Evolutionary conservation across 2,329 filamentous ascomycete genomes (phyloP).

Genomic region (Zasmidium angulare): DNA sequence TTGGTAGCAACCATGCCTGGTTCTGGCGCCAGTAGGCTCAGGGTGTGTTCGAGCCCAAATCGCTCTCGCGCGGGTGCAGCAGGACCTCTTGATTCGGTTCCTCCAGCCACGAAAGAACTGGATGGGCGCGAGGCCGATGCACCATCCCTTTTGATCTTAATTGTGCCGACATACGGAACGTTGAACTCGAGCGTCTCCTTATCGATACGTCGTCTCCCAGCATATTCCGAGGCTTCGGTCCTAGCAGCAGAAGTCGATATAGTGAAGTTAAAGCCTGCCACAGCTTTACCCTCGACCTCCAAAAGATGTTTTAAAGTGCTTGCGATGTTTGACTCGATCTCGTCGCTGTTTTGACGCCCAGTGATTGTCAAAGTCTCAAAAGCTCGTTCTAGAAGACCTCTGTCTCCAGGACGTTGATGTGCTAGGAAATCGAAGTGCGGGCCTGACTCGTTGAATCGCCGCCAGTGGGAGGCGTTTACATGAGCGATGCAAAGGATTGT

Average conservation of each 20-base stretch:
- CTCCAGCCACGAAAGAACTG: no score
- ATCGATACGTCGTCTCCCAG: neutral
- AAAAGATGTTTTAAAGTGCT: neutral
- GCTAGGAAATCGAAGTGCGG: neutral
- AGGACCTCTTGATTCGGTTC: no score
- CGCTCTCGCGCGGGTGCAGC: no score
- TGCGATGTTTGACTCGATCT: neutral
- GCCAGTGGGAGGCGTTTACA: neutral
- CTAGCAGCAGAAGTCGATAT: neutral
- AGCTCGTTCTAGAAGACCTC: neutral
- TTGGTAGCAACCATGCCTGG: no score
- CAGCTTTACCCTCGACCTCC: neutral
- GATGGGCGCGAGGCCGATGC: neutral
- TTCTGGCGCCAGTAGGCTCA: no score
- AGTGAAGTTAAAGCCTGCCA: neutral
- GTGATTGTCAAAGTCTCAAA: neutral
- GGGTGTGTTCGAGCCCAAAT: no score
- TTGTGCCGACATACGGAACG: conserved; percentile 1
- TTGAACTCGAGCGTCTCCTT: neutral
- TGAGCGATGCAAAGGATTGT: conserved; percentile 1
- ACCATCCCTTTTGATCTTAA: neutral
- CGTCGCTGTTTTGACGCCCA: neutral
- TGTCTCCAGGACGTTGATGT: conserved; percentile 3
- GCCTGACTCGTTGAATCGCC: neutral
- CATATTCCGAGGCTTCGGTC: no score